phyloP scores from a whole-genome alignment of 495 filamentous ascomycete genomes.

The Podospora fimiseda region DNA sequence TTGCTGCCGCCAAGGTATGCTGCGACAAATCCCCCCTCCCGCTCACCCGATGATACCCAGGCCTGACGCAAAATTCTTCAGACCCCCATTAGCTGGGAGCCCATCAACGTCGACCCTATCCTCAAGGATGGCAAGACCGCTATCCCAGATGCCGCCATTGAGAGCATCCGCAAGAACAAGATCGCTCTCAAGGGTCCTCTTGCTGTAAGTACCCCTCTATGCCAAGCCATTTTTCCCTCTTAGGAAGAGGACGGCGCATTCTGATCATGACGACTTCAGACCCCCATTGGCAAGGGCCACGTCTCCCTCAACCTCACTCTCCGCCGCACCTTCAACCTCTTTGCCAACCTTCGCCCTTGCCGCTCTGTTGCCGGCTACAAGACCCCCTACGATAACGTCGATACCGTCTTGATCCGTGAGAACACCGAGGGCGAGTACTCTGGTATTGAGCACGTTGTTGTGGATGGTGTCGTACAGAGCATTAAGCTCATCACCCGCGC shows the following conservation, averaged over 20 bases:
- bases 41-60: conserved; percentile 17
- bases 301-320: conserved; percentile 98
- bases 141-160: conserved; percentile 82
- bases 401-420: conserved; percentile 96
- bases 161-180: conserved; percentile 84
- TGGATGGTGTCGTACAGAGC: conserved; percentile 95
- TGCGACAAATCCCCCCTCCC: conserved; percentile 5
- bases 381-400: conserved; percentile 96
- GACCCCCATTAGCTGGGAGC: conserved; percentile 93
- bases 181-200: conserved; percentile 96
- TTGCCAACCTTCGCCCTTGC: conserved; percentile 97
- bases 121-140: conserved; percentile 88
- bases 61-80: conserved; percentile 28
- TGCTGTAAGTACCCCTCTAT: conserved; percentile 57
- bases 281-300: conserved; percentile 95
- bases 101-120: conserved; percentile 89
- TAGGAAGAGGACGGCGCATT: neutral
- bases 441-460: conserved; percentile 96
- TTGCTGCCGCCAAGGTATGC: conserved; percentile 83
- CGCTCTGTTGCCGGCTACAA: conserved; percentile 94
- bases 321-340: conserved; percentile 98
- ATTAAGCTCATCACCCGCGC: conserved; percentile 97
- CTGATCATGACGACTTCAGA: conserved; percentile 47
- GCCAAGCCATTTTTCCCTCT: neutral
- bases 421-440: conserved; percentile 99